Evolutionary conservation across 768 basidiomycete genomes (phyloP).

Genomic region (Ephemerocybe angulata): DNA sequence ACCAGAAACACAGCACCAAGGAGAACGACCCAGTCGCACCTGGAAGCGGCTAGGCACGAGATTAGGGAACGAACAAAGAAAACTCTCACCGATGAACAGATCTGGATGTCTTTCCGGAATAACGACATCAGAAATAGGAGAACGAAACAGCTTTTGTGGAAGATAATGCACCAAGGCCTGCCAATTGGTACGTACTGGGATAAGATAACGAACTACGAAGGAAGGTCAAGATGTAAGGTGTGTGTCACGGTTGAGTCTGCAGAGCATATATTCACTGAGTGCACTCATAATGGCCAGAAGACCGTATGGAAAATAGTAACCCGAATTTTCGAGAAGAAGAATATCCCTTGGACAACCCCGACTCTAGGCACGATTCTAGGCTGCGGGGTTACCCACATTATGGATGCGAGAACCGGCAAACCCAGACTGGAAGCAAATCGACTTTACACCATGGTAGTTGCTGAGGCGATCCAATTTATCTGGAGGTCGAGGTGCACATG

Average conservation of each 20-base stretch:
- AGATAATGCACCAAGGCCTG: not conserved
- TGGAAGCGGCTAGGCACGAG: not conserved
- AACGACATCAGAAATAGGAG: not conserved
- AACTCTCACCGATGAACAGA: not conserved
- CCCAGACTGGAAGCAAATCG: not conserved
- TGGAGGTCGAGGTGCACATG: no score
- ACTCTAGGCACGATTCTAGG: not conserved
- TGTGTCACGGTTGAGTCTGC: not conserved
- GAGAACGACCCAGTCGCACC: not conserved
- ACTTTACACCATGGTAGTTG: not conserved
- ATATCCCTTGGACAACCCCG: not conserved
- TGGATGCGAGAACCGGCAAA: not conserved
- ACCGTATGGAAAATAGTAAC: not conserved
- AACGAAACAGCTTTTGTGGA: not conserved
- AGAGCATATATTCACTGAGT: not conserved
- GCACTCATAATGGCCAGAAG: not conserved
- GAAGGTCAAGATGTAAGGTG: not conserved
- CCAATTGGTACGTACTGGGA: not conserved
- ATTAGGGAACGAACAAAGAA: not conserved
- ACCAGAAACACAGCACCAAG: not conserved
- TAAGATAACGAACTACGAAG: constrained; percentile 1
- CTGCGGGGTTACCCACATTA: not conserved
- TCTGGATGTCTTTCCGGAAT: not conserved
- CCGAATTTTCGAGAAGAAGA: not conserved
- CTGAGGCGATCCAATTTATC: not conserved